Evolutionary conservation across 169 alveolate species (phyloP).

Genomic region (Plasmodium falciparum): DNA sequence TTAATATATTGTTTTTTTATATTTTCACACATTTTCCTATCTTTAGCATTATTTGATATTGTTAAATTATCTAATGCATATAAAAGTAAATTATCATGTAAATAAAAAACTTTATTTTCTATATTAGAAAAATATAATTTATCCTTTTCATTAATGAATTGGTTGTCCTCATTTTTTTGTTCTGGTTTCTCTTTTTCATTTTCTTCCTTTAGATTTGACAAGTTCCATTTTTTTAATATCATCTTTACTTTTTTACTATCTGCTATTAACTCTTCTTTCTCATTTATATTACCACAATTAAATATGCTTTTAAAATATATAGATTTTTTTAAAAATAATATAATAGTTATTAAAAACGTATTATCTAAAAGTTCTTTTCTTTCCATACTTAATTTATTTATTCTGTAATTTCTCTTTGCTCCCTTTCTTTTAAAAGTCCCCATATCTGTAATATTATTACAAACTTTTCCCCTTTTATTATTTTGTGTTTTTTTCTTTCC

Average conservation of each 20-base stretch:
- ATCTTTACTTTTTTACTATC: slow-evolving; percentile 61
- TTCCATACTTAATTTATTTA: slow-evolving; percentile 24
- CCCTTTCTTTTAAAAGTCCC: neutral
- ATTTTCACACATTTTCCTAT: slow-evolving; percentile 67
- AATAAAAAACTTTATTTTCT: slow-evolving; percentile 67
- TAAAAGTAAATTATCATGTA: slow-evolving; percentile 75
- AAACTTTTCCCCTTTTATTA: neutral
- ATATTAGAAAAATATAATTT: slow-evolving; percentile 24
- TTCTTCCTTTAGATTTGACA: slow-evolving; percentile 29
- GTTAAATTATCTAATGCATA: slow-evolving; percentile 46
- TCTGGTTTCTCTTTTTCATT: no score
- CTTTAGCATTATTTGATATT: slow-evolving; percentile 51
- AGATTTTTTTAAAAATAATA: slow-evolving; percentile 65
- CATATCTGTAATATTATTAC: no score
- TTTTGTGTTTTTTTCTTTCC: no score
- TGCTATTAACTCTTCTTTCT: slow-evolving; percentile 62
- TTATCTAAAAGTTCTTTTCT: slow-evolving; percentile 54
- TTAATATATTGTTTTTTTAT: slow-evolving; percentile 57
- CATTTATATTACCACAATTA: slow-evolving; percentile 72
- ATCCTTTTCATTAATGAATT: slow-evolving; percentile 12
- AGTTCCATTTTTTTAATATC: slow-evolving; percentile 50
- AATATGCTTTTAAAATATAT: slow-evolving; percentile 76
- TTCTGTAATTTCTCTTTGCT: neutral
- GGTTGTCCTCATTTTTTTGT: neutral
- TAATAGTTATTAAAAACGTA: slow-evolving; percentile 41